Evolutionary conservation across 176 grass and related monocot genomes (phyloP), one percentile per base, ranked within the genome.

Genomic region (Melocanna baccifera): DNA sequence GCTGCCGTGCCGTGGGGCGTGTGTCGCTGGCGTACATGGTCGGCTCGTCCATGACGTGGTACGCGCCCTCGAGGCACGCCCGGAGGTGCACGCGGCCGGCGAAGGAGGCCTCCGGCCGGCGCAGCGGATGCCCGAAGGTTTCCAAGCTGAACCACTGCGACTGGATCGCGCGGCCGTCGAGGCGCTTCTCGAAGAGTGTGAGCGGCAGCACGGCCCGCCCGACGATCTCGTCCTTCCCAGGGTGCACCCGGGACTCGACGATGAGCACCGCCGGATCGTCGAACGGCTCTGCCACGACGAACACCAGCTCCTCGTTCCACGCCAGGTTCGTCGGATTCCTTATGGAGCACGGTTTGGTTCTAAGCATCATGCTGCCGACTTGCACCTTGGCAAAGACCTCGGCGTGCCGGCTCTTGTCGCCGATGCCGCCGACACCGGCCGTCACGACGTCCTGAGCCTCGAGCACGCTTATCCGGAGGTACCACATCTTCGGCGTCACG

Each of bases 111-210:
- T 86, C 83, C 52, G 65, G 78, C 43, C 16, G 34, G 13, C 51
- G 76, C 64, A 40, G 63, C 3, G 65, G 53, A 0, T 89, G 81
- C 0, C 63, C 86, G 29, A 92, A 90, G 0, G 87, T 74, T 67
- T 94, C 87, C 37, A 97, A 25, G 83, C 89, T 92, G 85, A 97
- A 97, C 94, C 94, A 97, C 75, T 91, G 87, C 14, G 91, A 90
- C 63, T 90, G 56, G 36, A 88, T 26, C 37, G 58, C 85, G 7
- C 79, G 79, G 12, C 82, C 53, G 48, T 94, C 91, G 13, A 97
- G 77, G 6, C 76, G 75, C 71, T 88, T 94, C 73, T 97, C 89
- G 90, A 94, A 92, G 51, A 86, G 47, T 0, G 89, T 41, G 41
- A 97, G 76, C 15, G 94, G 87, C 59, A 97, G 77, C 66, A 83